A percentile compares a stretch with the other conserved stretches of the same genome.
These are phyloP conservation scores for Ustilago crameri DNA, from an alignment of 1,284 basidiomycete genomes.

Conservation along the genomic window DNA sequence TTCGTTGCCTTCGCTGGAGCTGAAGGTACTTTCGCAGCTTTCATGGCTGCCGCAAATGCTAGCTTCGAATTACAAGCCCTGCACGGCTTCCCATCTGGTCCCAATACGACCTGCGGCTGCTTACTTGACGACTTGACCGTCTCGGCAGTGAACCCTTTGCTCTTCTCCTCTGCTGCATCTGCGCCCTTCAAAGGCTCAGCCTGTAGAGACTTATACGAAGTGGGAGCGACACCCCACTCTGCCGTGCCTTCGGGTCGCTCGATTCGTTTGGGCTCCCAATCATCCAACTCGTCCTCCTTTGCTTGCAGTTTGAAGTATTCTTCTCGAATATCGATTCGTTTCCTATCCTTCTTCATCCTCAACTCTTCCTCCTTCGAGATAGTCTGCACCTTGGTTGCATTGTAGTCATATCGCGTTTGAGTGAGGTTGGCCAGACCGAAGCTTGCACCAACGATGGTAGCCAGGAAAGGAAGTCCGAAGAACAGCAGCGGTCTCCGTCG, in stretches of 20 bases:
- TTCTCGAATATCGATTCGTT: conserved; percentile 90
- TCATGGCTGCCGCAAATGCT: conserved; percentile 63
- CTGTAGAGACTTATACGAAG: conserved; percentile 25
- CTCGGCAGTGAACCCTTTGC: conserved; percentile 21
- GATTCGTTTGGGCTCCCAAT: conserved; percentile 90
- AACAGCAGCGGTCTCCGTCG: conserved; percentile 70
- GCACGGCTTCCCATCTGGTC: conserved; percentile 67
- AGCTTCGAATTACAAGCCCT: conserved; percentile 64
- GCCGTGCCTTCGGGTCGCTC: conserved; percentile 82
- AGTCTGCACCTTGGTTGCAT: conserved; percentile 80
- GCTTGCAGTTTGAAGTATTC: conserved; percentile 78
- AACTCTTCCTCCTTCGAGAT: conserved; percentile 85
- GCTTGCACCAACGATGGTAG: conserved; percentile 86
- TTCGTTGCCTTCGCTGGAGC: not conserved
- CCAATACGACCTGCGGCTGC: conserved; percentile 51
- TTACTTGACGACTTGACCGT: conserved; percentile 19
- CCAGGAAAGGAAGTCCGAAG: conserved; percentile 88
- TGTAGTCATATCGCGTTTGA: conserved; percentile 89
- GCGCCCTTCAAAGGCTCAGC: conserved; percentile 69
- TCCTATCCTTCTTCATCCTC: conserved; percentile 80
- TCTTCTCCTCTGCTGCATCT: conserved; percentile 23
- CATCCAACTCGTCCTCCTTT: conserved; percentile 79
- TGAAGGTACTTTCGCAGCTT: conserved; percentile 22
- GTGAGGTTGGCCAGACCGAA: conserved; percentile 86
- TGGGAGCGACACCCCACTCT: conserved; percentile 85